Evolutionary conservation across 2,329 filamentous ascomycete genomes (phyloP).

Genomic region (Aspergillus japonicus): DNA sequence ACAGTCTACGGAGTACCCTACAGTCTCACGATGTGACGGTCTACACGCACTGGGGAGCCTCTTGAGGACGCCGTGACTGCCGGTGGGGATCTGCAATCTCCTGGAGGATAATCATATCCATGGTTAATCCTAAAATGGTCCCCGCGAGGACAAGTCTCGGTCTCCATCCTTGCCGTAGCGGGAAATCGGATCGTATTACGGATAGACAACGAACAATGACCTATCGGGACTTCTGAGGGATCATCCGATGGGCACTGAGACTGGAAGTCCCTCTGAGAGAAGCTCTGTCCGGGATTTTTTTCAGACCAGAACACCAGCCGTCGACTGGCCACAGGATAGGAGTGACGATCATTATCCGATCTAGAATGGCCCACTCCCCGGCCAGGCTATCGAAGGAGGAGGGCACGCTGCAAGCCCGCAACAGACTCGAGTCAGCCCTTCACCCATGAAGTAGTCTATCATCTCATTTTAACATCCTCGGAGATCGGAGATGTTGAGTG

Average conservation of each 20-base stretch:
- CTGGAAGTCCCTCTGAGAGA: background rate
- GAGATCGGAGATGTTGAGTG: conserved; percentile 1
- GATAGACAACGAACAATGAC: background rate
- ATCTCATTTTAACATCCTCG: background rate
- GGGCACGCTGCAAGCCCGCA: background rate
- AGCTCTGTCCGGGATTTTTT: background rate
- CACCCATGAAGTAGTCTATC: background rate
- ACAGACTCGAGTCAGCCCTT: background rate
- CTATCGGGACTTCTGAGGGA: background rate
- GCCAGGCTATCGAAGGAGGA: background rate
- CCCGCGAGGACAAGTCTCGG: background rate
- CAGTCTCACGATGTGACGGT: background rate
- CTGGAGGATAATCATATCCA: background rate
- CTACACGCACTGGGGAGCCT: background rate
- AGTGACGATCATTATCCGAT: conserved; percentile 3
- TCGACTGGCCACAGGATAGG: background rate
- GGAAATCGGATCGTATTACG: background rate
- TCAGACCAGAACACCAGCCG: background rate
- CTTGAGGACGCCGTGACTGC: background rate
- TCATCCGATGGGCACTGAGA: background rate
- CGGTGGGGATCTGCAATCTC: background rate
- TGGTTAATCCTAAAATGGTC: background rate
- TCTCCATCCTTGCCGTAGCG: background rate
- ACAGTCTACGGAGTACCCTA: background rate
- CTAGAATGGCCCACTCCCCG: conserved; percentile 3